Evolutionary conservation across 805 yeast genomes (phyloP), one percentile per base, ranked within the genome.

Genomic region (Komagataella pseudopastoris): DNA sequence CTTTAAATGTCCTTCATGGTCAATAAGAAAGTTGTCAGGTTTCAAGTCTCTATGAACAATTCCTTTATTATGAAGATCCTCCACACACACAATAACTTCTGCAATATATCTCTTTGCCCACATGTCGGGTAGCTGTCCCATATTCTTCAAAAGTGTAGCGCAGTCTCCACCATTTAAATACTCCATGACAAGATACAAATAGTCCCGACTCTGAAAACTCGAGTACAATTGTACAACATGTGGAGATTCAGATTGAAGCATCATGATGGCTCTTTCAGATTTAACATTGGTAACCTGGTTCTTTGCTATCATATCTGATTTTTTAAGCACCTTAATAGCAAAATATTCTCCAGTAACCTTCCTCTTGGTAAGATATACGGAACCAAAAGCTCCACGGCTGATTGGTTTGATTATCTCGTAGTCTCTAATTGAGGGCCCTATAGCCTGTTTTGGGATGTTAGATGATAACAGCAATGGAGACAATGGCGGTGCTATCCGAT

Each of bases 311-410:
- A 93, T 93, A 65, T 93, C 98, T 3, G 95, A 77, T 65, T 93
- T 93, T 59, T 83, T 87, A 55, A 93, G 69, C 12, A 88, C 93
- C 64, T 93, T 93, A 55, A 93, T 89, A 0, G 99, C 99, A 58
- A 87, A 91, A 64, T 89, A 86, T 56, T 95, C 99, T 4, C 97
- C 96, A 0, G 97, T 91, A 10, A 85, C 66, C 59, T 81, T 83
- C 60, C 93, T 77, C 56, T 83, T 80, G 0, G 96, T 90, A 6
- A 93, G 71, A 64, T 82, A 93, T 2, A 93, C 99, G 44, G 95
- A 85, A 0, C 99, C 99, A 72, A 90, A 93, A 0, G 99, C 99
- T 46, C 99, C 99, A 61, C 88, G 87, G 60, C 96, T 88, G 50
- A 93, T 88, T 0, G 99, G 96, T 63, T 89, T 88, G 52, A 93